Evolutionary conservation across 345 rosid genomes (phyloP).

Genomic region (Eucalyptus brandiana): DNA sequence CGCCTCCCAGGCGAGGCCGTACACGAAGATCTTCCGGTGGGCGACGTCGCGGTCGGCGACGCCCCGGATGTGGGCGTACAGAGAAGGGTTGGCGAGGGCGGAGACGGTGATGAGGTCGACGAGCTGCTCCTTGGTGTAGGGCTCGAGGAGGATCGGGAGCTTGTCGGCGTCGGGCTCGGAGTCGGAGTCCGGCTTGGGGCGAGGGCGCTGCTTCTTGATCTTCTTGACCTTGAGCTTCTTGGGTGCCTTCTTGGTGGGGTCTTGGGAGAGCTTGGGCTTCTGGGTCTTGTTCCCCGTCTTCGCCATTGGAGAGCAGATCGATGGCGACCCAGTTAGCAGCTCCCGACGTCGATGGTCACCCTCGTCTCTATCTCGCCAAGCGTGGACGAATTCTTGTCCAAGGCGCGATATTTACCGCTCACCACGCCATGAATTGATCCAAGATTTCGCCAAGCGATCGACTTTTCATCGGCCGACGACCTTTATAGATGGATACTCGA

Average conservation of each 20-base stretch:
- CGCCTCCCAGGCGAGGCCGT: conserved; percentile 75
- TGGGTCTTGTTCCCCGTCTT: not conserved
- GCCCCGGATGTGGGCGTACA: conserved; percentile 33
- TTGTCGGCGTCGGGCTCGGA: conserved; percentile 23
- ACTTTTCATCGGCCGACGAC: not conserved
- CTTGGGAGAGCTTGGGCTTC: not conserved
- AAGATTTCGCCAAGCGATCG: not conserved
- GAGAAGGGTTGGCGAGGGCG: conserved; percentile 23
- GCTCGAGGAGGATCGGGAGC: conserved; percentile 40
- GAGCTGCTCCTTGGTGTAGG: conserved; percentile 50
- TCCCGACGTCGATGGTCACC: not conserved
- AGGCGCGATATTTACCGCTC: not conserved
- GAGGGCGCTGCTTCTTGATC: not conserved
- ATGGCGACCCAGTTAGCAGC: not conserved
- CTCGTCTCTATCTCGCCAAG: not conserved
- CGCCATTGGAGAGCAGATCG: not conserved
- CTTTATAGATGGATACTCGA: not conserved
- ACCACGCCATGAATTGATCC: not conserved
- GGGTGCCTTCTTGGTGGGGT: conserved; percentile 4
- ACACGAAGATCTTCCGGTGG: conserved; percentile 73
- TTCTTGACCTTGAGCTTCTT: conserved; percentile 11
- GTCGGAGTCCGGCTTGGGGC: not conserved
- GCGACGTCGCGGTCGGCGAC: conserved; percentile 52
- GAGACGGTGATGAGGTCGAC: conserved; percentile 46
- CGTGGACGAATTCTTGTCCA: not conserved